phyloP scores from a whole-genome alignment of 108 stramenopile species.

The Cylindrotheca closterium region DNA sequence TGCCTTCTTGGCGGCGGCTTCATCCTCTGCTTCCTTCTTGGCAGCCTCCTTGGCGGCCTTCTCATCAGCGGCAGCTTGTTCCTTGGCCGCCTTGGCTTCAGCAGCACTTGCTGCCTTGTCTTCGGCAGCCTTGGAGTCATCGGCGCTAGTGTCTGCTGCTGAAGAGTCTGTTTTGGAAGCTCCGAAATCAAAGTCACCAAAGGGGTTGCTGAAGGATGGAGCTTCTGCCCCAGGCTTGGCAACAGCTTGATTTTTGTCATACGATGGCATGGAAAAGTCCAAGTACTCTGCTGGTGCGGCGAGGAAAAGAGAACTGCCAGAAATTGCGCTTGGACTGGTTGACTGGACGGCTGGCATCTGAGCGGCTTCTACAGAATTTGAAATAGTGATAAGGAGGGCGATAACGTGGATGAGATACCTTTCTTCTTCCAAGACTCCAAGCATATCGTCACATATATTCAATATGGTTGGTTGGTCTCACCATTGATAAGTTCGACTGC shows the following conservation, averaged over 20 bases:
- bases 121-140: constrained; percentile 26
- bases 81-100: constrained; percentile 50
- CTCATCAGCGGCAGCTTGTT: constrained; percentile 20
- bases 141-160: constrained; percentile 47
- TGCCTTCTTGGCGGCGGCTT: constrained; percentile 44
- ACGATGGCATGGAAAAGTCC: constrained; percentile 80
- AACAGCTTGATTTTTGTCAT: constrained; percentile 24
- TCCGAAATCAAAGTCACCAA: constrained; percentile 25
- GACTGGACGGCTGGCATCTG: constrained; percentile 3
- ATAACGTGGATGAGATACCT: no score
- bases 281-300: constrained; percentile 49
- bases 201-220: constrained; percentile 35
- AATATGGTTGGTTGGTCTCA: not conserved
- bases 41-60: constrained; percentile 43
- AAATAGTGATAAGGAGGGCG: not conserved
- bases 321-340: constrained; percentile 12
- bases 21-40: constrained; percentile 45
- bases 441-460: no score
- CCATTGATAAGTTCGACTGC: constrained; percentile 27
- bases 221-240: constrained; percentile 30
- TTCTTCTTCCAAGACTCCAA: no score
- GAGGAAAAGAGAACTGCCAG: constrained; percentile 15
- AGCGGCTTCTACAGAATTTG: not conserved
- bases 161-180: constrained; percentile 31
- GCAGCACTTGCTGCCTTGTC: constrained; percentile 41